phyloP scores from a whole-genome alignment of 805 yeast genomes.

The Yamadazyma kitorensis region DNA sequence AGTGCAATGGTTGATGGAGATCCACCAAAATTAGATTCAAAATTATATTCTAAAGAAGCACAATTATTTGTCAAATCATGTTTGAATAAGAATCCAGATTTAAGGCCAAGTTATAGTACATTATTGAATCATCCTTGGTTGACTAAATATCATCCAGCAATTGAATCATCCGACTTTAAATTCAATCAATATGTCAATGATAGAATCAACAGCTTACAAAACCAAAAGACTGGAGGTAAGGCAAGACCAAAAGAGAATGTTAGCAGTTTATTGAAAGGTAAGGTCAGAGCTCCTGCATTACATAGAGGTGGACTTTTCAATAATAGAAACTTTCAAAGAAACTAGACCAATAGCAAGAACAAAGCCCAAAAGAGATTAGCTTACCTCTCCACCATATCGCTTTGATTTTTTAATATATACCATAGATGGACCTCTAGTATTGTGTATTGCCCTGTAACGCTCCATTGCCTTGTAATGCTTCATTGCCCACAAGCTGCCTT shows the following conservation, averaged over 20 bases:
- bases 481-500: no score
- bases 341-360: no score
- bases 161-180: slow-evolving; percentile 9
- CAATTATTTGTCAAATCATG: slow-evolving; percentile 76
- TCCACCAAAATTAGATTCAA: slow-evolving; percentile 76
- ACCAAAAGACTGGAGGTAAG: slow-evolving; percentile 9
- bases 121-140: slow-evolving; percentile 86
- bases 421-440: no score
- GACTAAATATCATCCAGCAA: slow-evolving; percentile 40
- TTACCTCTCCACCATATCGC: no score
- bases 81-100: slow-evolving; percentile 74
- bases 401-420: no score
- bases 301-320: slow-evolving; percentile 39
- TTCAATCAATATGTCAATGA: slow-evolving; percentile 20
- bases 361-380: no score
- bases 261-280: slow-evolving; percentile 35
- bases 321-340: slow-evolving; percentile 10
- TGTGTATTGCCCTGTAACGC: no score
- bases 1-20: slow-evolving; percentile 97
- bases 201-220: slow-evolving; percentile 16
- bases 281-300: slow-evolving; percentile 42
- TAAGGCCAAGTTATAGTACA: slow-evolving; percentile 77
- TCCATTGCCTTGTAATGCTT: no score
- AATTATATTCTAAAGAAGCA: slow-evolving; percentile 68
- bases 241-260: slow-evolving; percentile 33